Evolutionary conservation across 2,329 filamentous ascomycete genomes (phyloP), one percentile per base, ranked within the genome.

Genomic region (Beauveria pseudobassiana): DNA sequence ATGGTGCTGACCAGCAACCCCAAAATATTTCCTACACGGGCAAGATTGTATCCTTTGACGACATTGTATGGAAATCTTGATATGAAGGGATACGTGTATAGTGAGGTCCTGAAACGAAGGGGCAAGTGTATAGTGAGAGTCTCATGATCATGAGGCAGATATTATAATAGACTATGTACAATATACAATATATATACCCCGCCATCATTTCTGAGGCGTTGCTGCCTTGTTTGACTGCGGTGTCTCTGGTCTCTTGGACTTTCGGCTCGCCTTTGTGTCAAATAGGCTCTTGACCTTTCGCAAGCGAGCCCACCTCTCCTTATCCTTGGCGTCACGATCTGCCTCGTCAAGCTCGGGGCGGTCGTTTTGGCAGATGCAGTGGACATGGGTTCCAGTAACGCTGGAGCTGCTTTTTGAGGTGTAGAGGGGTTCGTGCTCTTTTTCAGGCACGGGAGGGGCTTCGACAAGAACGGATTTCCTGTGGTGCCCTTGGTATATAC

Each of bases 281-380:
- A 91, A 86, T 52, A 89, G 74, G 69, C 87, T 89, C 78, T 89
- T 89, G 62, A 91, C 87, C 62, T 84, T 82, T 67, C 86, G 82
- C 65, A 91, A 74, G 66, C 86, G 81, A n/a, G 86, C 83, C 87
- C 87, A 90, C 65, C 88, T 80, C 73, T 89, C 86, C 71, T 88
- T 88, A 64, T 91, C 88, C 70, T 88, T 88, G 50, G 76, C 79
- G 52, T 80, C 78, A 28, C 79, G 75, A 0, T 72, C 72, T 45
- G 75, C 76, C 51, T 80, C 77, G 22, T 82, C 77, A 10, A 79
- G 68, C 26, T 71, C 70, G 5, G 46, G 10, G 26, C 46, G 1
- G 38, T 26, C 10, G 48, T 24, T 18, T 40, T 61, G 28, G 46
- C 34, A 8, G 26, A 40, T 4, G 34, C 18, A n/a, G 46, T 48